phyloP scores from a whole-genome alignment of 2,329 filamentous ascomycete species.

The Xylaria sp. region DNA sequence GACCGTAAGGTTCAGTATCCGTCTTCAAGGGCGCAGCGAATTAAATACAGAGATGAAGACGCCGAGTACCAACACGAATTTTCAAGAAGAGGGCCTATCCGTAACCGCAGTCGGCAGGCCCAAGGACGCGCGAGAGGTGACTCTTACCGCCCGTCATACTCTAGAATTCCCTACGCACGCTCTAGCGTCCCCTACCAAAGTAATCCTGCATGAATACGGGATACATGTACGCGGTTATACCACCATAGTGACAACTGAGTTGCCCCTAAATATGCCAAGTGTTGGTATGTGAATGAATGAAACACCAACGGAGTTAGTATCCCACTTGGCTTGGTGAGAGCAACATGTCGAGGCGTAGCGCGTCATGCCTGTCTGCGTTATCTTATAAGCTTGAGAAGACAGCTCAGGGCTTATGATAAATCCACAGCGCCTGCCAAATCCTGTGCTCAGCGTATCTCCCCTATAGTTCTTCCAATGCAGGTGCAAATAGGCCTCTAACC shows the following conservation, averaged over 20 bases:
- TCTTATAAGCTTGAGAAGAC: neutral
- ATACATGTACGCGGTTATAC: neutral
- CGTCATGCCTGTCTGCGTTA: neutral
- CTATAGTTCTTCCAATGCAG: neutral
- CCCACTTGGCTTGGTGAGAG: neutral
- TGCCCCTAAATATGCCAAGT: neutral
- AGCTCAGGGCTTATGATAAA: neutral
- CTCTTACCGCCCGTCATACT: constrained; percentile 44
- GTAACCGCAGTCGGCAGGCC: constrained; percentile 14
- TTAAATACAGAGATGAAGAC: constrained; percentile 18
- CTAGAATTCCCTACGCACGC: constrained; percentile 23
- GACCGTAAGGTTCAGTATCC: constrained; percentile 81
- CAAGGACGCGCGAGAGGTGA: constrained; percentile 38
- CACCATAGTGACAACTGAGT: neutral
- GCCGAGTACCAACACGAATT: neutral
- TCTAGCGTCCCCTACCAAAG: neutral
- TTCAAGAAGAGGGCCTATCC: constrained; percentile 11
- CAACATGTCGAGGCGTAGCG: neutral
- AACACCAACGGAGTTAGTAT: neutral
- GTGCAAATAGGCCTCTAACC: neutral
- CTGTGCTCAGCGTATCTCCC: neutral
- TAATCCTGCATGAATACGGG: constrained; percentile 12
- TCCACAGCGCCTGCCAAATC: neutral
- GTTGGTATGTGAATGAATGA: neutral
- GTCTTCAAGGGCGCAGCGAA: constrained; percentile 24